These are phyloP conservation scores for Peterozyma xylosa DNA, from an alignment of 805 yeast genomes.

Conservation along the genomic window DNA sequence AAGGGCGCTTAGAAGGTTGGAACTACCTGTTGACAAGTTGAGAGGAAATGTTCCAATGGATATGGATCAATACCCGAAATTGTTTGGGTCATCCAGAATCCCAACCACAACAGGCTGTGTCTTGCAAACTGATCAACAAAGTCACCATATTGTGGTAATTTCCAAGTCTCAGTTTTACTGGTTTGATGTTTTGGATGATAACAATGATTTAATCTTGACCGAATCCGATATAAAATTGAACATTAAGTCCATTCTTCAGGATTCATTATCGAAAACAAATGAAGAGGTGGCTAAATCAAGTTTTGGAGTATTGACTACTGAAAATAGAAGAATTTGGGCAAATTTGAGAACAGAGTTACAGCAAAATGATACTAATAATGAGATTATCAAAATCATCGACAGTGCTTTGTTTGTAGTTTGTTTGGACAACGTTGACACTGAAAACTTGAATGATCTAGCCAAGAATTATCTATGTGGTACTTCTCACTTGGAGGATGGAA, in stretches of 20 bases:
- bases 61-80: constrained; percentile 85
- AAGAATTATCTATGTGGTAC: constrained; percentile 87
- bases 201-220: constrained; percentile 62
- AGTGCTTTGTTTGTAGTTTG: constrained; percentile 78
- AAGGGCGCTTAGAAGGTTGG: constrained; percentile 68
- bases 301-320: constrained; percentile 86
- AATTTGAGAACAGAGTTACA: constrained; percentile 48
- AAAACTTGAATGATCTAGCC: constrained; percentile 57
- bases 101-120: constrained; percentile 80
- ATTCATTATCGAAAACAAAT: constrained; percentile 47
- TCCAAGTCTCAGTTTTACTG: constrained; percentile 88
- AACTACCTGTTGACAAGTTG: constrained; percentile 62
- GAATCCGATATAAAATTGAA: constrained; percentile 73
- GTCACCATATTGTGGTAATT: constrained; percentile 76
- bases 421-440: constrained; percentile 68
- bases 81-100: constrained; percentile 83
- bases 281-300: constrained; percentile 67
- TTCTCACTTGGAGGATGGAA: constrained; percentile 70
- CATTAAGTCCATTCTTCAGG: constrained; percentile 68
- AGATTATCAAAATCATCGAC: constrained; percentile 70
- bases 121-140: constrained; percentile 69
- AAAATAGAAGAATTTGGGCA: constrained; percentile 86
- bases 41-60: constrained; percentile 60
- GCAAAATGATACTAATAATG: constrained; percentile 44
- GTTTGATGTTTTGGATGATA: constrained; percentile 82